These are phyloP conservation scores for Plenodomus tracheiphilus DNA, from an alignment of 2,329 filamentous ascomycete species.

Conservation along the genomic window DNA sequence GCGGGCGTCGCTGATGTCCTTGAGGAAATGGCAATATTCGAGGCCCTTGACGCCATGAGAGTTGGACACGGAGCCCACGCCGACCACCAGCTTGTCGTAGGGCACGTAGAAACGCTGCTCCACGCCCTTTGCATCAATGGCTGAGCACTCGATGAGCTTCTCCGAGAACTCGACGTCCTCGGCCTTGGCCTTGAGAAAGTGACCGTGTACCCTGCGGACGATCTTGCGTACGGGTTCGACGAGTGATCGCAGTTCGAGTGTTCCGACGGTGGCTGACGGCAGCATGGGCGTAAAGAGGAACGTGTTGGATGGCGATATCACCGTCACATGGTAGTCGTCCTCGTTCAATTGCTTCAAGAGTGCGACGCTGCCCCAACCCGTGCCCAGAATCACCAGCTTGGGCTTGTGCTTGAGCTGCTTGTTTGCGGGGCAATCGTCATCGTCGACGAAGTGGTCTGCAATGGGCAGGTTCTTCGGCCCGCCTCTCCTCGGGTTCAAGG, in stretches of 20 bases:
- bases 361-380: slow-evolving; percentile 93
- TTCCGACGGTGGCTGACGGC: slow-evolving; percentile 94
- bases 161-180: slow-evolving; percentile 90
- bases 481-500: slow-evolving; percentile 77
- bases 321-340: slow-evolving; percentile 92
- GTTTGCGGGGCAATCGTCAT: slow-evolving; percentile 76
- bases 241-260: slow-evolving; percentile 84
- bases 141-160: slow-evolving; percentile 85
- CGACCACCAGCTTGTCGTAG: slow-evolving; percentile 94
- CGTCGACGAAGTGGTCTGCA: slow-evolving; percentile 82
- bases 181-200: slow-evolving; percentile 86
- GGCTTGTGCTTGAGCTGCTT: slow-evolving; percentile 81
- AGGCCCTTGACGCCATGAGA: slow-evolving; percentile 94
- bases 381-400: slow-evolving; percentile 86
- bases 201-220: slow-evolving; percentile 74
- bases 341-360: slow-evolving; percentile 87
- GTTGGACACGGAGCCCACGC: slow-evolving; percentile 89
- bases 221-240: slow-evolving; percentile 93
- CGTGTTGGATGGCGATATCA: slow-evolving; percentile 93
- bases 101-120: slow-evolving; percentile 86
- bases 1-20: slow-evolving; percentile 90
- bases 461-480: slow-evolving; percentile 96
- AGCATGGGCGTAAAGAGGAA: slow-evolving; percentile 99
- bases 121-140: slow-evolving; percentile 70
- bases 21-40: slow-evolving; percentile 91